Base-by-base conservation (phyloP, 2,329 filamentous ascomycete species). In the Fusarium sp. region DNA sequence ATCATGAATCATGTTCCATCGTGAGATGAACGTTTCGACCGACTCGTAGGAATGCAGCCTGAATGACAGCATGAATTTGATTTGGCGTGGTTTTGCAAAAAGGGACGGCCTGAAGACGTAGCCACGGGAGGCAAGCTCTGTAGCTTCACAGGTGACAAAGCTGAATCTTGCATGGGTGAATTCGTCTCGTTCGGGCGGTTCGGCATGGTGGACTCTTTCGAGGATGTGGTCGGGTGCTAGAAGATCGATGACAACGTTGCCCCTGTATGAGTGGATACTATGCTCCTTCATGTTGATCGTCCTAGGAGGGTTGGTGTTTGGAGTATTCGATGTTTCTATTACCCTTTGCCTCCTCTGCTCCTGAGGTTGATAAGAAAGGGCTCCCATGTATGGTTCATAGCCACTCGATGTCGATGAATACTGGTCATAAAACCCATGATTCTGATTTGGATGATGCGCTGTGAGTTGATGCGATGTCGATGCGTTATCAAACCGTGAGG, bases 131-230 rank as follows among this genome's bases (percentile, higher is more conserved):
- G 3, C 5, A 9, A 58, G 19, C 1, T 15, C 10, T 2, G 2
- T 2, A 2, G 51, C 19, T 4, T 25, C 6, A 11, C 52, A 51
- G 5, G 51, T 59, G 6, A 59, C 21, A 11, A 45, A 43, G 0
- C 19, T 47, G 14, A 59, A 56, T 11, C 46, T 44, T 13, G 41
- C 15, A 4, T 55, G 36, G 2, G 51, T 51, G 9, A 47, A 56
- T 11, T 59, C 56, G 1, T 35, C 15, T 9, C 15, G 5, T 23
- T 13, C 2, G 6, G 31, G 31, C 13, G 13, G 14, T 7, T 14
- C 10, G 4, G 1, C 25, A 9, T 38, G 33, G 3, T 19, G 33
- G 11, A 45, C 9, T 11, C 4, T 3, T 2, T 27, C 44, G 3
- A 49, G 9, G 6, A 54, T 32, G 0, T 9, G 5, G 1, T 36